Conservation (phyloP, 495 filamentous ascomycete species). For the Hypoxylon trugodes region DNA sequence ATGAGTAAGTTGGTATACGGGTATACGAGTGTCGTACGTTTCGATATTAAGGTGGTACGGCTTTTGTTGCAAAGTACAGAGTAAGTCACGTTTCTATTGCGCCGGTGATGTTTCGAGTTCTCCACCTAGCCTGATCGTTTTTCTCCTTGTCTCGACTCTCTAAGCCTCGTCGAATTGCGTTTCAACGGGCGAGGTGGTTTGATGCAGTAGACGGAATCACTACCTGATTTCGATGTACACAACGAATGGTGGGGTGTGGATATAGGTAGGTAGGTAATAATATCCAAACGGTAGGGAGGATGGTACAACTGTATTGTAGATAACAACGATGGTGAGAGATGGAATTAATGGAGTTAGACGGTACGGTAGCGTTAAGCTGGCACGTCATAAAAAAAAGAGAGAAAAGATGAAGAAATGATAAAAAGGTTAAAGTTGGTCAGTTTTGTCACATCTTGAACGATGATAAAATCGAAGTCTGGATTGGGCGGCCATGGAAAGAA, state of each 20-base stretch:
- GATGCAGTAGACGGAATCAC: background rate
- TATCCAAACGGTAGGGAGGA: constrained; percentile 1
- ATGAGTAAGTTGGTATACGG: constrained; percentile 3
- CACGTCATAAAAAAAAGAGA: constrained; percentile 4
- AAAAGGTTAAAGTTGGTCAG: background rate
- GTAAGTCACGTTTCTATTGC: background rate
- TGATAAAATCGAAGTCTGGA: constrained; percentile 16
- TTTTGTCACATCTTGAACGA: constrained; percentile 26
- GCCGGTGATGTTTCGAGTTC: constrained; percentile 6
- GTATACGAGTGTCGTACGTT: constrained; percentile 31
- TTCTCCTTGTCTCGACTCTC: constrained; percentile 15
- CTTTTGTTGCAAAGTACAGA: constrained; percentile 10
- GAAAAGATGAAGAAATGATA: background rate
- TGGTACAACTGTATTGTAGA: background rate
- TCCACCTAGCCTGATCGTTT: constrained; percentile 1
- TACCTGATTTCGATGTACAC: constrained; percentile 16
- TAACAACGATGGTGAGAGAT: background rate
- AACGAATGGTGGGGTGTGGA: constrained; percentile 11
- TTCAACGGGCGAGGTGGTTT: constrained; percentile 16
- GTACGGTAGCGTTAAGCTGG: constrained; percentile 8
- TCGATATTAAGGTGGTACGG: constrained; percentile 11
- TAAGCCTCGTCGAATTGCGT: constrained; percentile 29
- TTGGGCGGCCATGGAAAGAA: constrained; percentile 30
- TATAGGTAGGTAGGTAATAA: background rate
- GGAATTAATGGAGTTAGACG: constrained; percentile 4